Evolutionary conservation across 371 early-diverging fungal species (phyloP), one percentile per base, ranked within the genome.

Genomic region (Circinella minor): DNA sequence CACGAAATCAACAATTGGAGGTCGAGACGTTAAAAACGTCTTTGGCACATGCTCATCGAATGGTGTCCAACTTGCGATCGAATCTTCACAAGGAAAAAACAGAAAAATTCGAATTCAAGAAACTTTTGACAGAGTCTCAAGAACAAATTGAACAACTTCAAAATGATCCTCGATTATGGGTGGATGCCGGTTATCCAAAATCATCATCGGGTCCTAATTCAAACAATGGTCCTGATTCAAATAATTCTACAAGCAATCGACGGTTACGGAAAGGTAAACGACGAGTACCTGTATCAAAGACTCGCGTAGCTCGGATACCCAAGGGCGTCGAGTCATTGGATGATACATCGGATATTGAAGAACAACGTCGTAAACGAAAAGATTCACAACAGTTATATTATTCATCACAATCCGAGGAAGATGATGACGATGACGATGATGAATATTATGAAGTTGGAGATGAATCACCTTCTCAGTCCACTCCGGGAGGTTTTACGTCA

Each of bases 71-170:
- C 61, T 65, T 82, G 27, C 73, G 86, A 48, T 83, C 85, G 11
- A 77, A 75, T 61, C 63, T 86, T 20, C 77, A 85, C 66, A 77
- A 76, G 65, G 85, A 82, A 71, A 85, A 85, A 73, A 80, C 78
- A 3, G 90, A 89, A 66, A 89, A 89, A 67, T 81, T 86, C n/a
- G 90, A 89, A 62, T 66, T 88, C 36, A 85, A 82, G 57, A 90
- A 90, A 69, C 77, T 90, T 43, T 74, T 90, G 51, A 83, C 84
- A 0, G 88, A 90, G 49, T 84, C 85, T 7, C 88, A 89, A 64
- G 90, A 90, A 65, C 82, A 78, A 5, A 87, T 90, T 55, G 89
- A 89, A 69, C 80, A 81, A 17, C 66, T 90, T 43, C 88, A 88
- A 11, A 77, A 87, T 65, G 90, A 90, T 48, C 81, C 80, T n/a